Evolutionary conservation across 495 filamentous ascomycete species (phyloP), one percentile per base, ranked within the genome.

Genomic region (Neurospora sp.): DNA sequence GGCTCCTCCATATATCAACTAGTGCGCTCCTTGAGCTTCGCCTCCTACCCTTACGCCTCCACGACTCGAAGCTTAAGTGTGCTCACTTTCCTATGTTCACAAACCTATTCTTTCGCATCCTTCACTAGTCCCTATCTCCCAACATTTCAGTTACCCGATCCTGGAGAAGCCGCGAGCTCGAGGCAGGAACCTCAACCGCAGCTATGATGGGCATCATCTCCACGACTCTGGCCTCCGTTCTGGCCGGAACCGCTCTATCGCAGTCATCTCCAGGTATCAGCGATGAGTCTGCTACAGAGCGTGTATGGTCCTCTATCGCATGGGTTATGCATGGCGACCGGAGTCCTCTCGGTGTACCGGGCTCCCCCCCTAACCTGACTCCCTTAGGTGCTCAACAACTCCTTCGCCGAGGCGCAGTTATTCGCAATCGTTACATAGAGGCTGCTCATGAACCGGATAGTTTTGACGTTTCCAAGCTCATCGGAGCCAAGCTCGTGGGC

Each of bases 321-420:
- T 85, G 80, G 76, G 70, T 85, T 53, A 71, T 80, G 22, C 73
- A 84, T 74, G 84, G 83, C 68, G 84, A 85, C 72, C 79, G 79
- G 39, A 85, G 79, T 16, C 84, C 84, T 16, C 39, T 79, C 3
- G 71, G 40, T 35, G 75, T 71, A 10, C 27, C 41, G 0, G 16
- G 72, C 1, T 40, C 65, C 9, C 35, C 70, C 1, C 73, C 78
- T 18, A 74, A 69, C 16, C 74, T 85, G n/a, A 85, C 84, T n/a
- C 79, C 82, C 2, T 42, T 78, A 6, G 84, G 84, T 4, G 83
- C 83, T 14, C 79, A 82, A 40, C 83, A 84, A 74, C 76, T 85
- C 70, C 77, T 74, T 39, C 69, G 69, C 35, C 82, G 82, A 73
- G 84, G 82, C 44, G 69, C 74, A 9, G 68, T 80, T 18, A 77